Conservation (phyloP, 148 eudicot species). For the Fagopyrum tataricum region DNA sequence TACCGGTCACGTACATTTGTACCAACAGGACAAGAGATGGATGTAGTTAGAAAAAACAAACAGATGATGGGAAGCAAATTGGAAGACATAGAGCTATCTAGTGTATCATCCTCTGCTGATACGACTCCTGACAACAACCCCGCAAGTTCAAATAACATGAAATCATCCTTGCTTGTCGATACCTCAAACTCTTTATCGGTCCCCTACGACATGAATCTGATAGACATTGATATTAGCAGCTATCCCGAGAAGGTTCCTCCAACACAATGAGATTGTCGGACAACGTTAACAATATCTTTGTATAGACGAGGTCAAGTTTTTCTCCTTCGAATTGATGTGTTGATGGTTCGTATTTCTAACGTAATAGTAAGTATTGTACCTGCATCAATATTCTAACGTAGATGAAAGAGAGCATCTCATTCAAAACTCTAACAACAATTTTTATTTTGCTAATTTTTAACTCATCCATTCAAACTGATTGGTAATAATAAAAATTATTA, state of each 20-base stretch:
- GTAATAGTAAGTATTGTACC: neutral
- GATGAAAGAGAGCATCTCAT: neutral
- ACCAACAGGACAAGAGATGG: conserved; percentile 96
- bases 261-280: conserved; percentile 29
- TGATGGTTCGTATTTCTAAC: neutral
- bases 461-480: no score
- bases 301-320: conserved; percentile 8
- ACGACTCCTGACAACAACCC: conserved; percentile 34
- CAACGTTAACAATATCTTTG: conserved; percentile 33
- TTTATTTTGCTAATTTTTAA: no score
- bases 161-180: conserved; percentile 60
- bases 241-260: conserved; percentile 52
- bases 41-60: conserved; percentile 64
- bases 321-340: neutral
- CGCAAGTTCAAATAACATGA: conserved; percentile 35
- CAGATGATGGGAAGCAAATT: conserved; percentile 46
- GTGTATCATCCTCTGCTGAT: conserved; percentile 52
- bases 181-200: conserved; percentile 37
- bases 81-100: conserved; percentile 59
- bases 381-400: neutral
- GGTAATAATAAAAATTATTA: no score
- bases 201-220: conserved; percentile 63
- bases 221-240: conserved; percentile 66
- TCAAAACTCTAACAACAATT: no score
- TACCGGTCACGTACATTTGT: conserved; percentile 88